Percentiles rank a stretch among this genome's conserved stretches.
Evolutionary conservation across 108 stramenopile species (phyloP).

Genomic region (Seminavis robusta): DNA sequence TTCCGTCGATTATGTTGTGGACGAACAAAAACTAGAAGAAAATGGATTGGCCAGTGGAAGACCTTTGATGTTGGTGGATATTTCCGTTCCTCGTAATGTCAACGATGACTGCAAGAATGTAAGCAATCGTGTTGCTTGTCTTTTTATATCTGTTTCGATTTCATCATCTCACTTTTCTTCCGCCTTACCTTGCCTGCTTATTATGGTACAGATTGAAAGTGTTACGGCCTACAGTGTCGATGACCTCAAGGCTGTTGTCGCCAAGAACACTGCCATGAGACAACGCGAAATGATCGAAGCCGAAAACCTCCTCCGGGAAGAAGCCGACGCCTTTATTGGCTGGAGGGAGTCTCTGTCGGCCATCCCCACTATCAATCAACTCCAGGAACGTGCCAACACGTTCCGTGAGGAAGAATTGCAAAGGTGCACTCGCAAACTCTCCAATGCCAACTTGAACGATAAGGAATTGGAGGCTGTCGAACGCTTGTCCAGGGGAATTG

Average conservation of each 20-base stretch:
- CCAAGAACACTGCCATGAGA: slow-evolving; percentile 93
- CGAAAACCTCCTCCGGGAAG: slow-evolving; percentile 86
- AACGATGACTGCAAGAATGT: slow-evolving; percentile 82
- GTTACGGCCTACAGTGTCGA: slow-evolving; percentile 95
- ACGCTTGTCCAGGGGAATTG: slow-evolving; percentile 91
- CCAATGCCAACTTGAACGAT: slow-evolving; percentile 81
- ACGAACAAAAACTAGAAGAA: slow-evolving; percentile 68
- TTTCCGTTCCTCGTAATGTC: slow-evolving; percentile 98
- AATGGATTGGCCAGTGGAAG: slow-evolving; percentile 75
- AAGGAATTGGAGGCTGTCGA: slow-evolving; percentile 96
- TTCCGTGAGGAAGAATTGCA: slow-evolving; percentile 91
- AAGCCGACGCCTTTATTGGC: slow-evolving; percentile 76
- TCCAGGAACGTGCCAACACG: slow-evolving; percentile 92
- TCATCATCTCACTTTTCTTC: neutral
- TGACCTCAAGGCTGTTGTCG: slow-evolving; percentile 97
- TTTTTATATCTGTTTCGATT: slow-evolving; percentile 6
- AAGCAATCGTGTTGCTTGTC: slow-evolving; percentile 13
- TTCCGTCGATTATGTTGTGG: slow-evolving; percentile 79
- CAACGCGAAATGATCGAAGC: slow-evolving; percentile 98
- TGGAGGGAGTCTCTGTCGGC: slow-evolving; percentile 95
- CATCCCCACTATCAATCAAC: slow-evolving; percentile 93
- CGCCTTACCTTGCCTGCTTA: neutral
- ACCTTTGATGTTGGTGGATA: slow-evolving; percentile 95
- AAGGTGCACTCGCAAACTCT: slow-evolving; percentile 84
- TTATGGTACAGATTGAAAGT: slow-evolving; percentile 53